Evolutionary conservation across 768 basidiomycete genomes (phyloP), one percentile per base, ranked within the genome.

Genomic region (Leccinum fibrillosum): DNA sequence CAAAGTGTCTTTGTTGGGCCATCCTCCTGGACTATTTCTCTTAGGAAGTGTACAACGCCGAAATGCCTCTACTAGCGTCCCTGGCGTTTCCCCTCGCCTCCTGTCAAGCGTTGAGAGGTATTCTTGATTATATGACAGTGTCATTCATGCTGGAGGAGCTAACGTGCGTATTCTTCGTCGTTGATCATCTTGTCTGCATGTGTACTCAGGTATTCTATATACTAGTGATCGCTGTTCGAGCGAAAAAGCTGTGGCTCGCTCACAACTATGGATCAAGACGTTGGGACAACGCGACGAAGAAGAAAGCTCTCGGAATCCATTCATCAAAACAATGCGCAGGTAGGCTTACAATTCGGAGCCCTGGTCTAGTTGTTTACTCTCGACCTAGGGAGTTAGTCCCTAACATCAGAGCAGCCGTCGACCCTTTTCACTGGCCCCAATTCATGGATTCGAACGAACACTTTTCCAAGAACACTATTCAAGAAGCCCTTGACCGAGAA

Each of bases 61-160:
- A 72, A 39, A 63, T 69, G 63, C 63, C 65, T 10, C 34, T 72
- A 1, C 53, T 70, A 2, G 71, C 69, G 5, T 62, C 69, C 12
- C 52, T 67, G 4, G 62, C 64, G 8, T 72, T 51, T 49, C 69
- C 70, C 5, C 54, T 63, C 30, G 66, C 71, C 26, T 66, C 62
- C 23, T 63, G 52, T 32, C 37, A 56, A 26, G 62, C 64, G 42
- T 42, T 71, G 59, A 60, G 61, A 32, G 66, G 49, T 13, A 71
- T 72, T 19, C 61, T 67, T 26, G 57, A 63, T 48, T 72, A 69
- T 19, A 72, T 72, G 69, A 69, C 66, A 12, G 21, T 54, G 15
- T 72, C 70, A 8, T 70, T 72, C 56, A 70, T 72, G 66, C 61
- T 72, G 8, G 70, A 71, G 51, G 66, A 68, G 39, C 44, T 70